Evolutionary conservation across 2,329 filamentous ascomycete genomes (phyloP).

Genomic region (Botryotinia convoluta): DNA sequence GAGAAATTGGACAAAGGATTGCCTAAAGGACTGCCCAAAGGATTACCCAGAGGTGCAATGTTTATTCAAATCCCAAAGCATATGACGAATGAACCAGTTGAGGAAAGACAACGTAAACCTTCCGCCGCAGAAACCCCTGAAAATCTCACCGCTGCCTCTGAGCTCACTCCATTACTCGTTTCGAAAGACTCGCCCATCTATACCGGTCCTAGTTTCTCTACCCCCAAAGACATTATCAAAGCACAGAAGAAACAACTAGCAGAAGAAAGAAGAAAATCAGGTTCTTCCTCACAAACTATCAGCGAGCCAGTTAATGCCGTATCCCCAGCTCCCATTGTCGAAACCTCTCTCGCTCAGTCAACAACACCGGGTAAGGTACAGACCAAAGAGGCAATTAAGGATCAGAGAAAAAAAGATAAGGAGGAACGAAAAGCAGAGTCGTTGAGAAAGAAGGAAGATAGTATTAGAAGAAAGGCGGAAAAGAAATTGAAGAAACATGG

Average conservation of each 20-base stretch:
- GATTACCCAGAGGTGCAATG: background rate
- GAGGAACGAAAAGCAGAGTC: slow-evolving; percentile 29
- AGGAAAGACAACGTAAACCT: background rate
- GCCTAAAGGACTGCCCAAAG: background rate
- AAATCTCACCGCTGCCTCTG: background rate
- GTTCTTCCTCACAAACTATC: background rate
- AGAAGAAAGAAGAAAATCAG: background rate
- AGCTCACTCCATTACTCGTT: background rate
- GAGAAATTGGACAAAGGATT: background rate
- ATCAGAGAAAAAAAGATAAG: slow-evolving; percentile 29
- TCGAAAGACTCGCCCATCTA: background rate
- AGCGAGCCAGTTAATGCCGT: background rate
- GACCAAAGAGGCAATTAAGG: slow-evolving; percentile 26
- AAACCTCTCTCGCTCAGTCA: background rate
- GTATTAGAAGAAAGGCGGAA: background rate
- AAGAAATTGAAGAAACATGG: background rate
- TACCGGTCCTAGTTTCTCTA: background rate
- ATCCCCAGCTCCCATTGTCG: background rate
- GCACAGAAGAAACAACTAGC: background rate
- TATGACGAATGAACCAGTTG: background rate
- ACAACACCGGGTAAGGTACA: slow-evolving; percentile 6
- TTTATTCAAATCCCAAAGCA: background rate
- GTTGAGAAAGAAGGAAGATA: background rate
- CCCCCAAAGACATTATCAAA: background rate
- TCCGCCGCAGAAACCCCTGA: background rate